Evolutionary conservation across 129 eudicot genomes (phyloP), one percentile per base, ranked within the genome.

Genomic region (Flaveria brownii): DNA sequence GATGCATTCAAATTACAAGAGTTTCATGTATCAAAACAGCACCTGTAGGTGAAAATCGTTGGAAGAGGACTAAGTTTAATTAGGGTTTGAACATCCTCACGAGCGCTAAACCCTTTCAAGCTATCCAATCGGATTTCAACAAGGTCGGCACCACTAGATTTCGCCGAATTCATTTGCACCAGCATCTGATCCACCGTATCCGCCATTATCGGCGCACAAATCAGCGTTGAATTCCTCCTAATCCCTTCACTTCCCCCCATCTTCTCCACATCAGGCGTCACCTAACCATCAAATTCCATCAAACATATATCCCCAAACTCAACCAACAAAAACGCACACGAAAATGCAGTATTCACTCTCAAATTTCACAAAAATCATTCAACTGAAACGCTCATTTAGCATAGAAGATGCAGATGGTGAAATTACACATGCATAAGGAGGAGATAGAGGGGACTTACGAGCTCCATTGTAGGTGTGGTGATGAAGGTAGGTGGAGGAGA

Each of bases 11-110:
- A 63, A 76, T 12, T 0, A 16, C 6, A 76, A 64, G 39, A 20
- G 41, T 4, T 54, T 14, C 6, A 30, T 57, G 55, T 56, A 11
- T 20, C 14, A 14, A 76, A 77, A 65, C 7, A 14, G 41, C n/a
- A 92, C 98, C 97, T 94, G 91, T 88, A 94, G 66, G 98, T 91
- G 74, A 94, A 88, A 45, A 94, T 89, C 41, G 97, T 91, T 10
- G 99, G 99, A 72, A 94, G 82, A 73, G 91, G 87, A 81, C 81
- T 77, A 22, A 47, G 85, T 55, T 82, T 86, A 60, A 94, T 74
- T 33, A 94, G 79, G 69, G 74, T 70, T 56, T 87, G 86, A 1
- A 89, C 71, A 82, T 87, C 92, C 54, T 76, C 41, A 8, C 18
- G 65, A 30, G 83, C 85, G 71, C 42, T 83, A 78, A 94, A 85